phyloP scores from a whole-genome alignment of 202 grass and related monocot species.

The Musa balbisiana region DNA sequence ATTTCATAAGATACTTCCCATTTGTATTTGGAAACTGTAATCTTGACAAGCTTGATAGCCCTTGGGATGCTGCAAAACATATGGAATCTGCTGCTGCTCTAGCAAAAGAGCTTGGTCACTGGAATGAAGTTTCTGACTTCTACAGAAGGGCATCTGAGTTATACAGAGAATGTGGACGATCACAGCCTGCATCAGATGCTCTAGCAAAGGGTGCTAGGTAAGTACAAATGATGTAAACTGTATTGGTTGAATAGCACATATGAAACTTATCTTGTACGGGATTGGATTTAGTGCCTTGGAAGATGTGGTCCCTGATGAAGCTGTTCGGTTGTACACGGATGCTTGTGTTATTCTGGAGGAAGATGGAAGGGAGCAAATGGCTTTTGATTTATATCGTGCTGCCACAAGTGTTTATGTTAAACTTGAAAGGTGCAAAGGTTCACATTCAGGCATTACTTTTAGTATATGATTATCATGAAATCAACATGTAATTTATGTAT shows the following conservation, averaged over 20 bases:
- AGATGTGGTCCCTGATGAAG: constrained; percentile 74
- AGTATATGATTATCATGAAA: constrained; percentile 7
- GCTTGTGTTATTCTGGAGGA: constrained; percentile 78
- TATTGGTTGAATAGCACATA: background rate
- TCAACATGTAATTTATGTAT: background rate
- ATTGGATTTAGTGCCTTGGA: constrained; percentile 56
- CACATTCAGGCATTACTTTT: constrained; percentile 4
- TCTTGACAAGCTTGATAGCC: constrained; percentile 52
- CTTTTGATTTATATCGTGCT: constrained; percentile 86
- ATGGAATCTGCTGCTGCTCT: constrained; percentile 89
- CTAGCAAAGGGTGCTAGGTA: constrained; percentile 93
- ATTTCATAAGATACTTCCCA: background rate
- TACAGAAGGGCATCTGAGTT: constrained; percentile 86
- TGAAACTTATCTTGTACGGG: background rate
- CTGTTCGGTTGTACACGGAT: constrained; percentile 76
- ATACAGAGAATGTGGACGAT: constrained; percentile 80
- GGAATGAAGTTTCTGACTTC: constrained; percentile 80
- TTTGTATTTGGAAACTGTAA: constrained; percentile 21
- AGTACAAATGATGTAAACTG: background rate
- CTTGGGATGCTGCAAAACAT: constrained; percentile 99
- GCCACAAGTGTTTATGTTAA: constrained; percentile 60
- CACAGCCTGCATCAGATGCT: constrained; percentile 94
- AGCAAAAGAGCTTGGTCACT: constrained; percentile 80
- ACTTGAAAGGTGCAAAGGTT: constrained; percentile 66
- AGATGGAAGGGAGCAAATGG: constrained; percentile 96